Evolutionary conservation across 306 rosid species (phyloP).

Genomic region (Lupinus albus): DNA sequence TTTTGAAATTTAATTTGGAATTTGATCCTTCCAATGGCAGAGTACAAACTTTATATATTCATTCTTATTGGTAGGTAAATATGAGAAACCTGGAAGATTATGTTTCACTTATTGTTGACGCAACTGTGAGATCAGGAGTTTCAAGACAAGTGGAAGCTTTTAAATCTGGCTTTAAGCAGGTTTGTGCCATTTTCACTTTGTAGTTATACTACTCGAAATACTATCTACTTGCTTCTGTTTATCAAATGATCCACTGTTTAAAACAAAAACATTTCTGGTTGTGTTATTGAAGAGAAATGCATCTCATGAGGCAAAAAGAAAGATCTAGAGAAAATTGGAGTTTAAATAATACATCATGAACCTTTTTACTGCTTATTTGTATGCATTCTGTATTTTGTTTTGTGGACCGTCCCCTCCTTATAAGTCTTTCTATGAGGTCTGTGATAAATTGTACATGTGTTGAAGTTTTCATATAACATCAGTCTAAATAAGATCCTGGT

Average conservation of each 20-base stretch:
- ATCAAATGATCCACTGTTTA: background rate
- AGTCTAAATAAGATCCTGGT: background rate
- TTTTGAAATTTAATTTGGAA: slow-evolving; percentile 32
- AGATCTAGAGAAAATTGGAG: background rate
- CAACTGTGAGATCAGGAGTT: slow-evolving; percentile 79
- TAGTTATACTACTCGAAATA: slow-evolving; percentile 33
- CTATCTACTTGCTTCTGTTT: slow-evolving; percentile 6
- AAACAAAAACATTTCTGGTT: slow-evolving; percentile 17
- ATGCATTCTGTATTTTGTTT: background rate
- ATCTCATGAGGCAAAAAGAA: background rate
- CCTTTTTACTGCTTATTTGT: background rate
- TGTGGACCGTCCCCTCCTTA: background rate
- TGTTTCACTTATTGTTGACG: slow-evolving; percentile 68
- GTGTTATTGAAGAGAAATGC: slow-evolving; percentile 22
- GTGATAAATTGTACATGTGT: no score
- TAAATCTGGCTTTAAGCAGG: slow-evolving; percentile 91
- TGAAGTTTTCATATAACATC: background rate
- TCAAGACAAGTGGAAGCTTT: slow-evolving; percentile 91
- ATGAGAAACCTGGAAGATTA: slow-evolving; percentile 74
- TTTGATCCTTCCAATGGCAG: slow-evolving; percentile 27
- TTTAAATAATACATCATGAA: slow-evolving; percentile 2
- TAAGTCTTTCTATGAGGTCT: no score
- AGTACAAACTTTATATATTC: slow-evolving; percentile 25
- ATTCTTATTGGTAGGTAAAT: slow-evolving; percentile 66
- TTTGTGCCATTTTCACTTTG: slow-evolving; percentile 31